Evolutionary conservation across 2,329 filamentous ascomycete species (phyloP), one percentile per base, ranked within the genome.

Genomic region (Epichloe typhina): DNA sequence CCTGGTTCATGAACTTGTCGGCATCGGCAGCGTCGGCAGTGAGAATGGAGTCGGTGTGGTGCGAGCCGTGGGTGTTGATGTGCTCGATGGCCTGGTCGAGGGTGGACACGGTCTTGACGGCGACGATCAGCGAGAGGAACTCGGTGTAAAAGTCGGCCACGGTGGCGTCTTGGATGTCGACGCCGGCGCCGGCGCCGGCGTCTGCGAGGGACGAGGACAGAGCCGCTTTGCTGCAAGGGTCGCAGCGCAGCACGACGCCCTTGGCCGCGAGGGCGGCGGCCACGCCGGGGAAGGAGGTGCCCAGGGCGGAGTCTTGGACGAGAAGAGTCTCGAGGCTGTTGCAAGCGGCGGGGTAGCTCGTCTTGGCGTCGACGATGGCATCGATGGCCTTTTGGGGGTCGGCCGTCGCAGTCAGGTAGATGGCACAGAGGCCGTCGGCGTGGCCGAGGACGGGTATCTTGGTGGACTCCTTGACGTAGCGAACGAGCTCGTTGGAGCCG

Each of bases 361-460:
- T 89, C 71, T 98, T 98, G 45, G 91, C 86, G 69, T 98, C 93
- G 50, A 95, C 74, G 46, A 97, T 73, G 50, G 95, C 84, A 54
- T 80, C 80, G 19, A 79, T 76, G 12, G 88, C 87, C 69, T 87
- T 83, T 42, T 76, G 70, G 39, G 74, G 68, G 59, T 94, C 84
- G 46, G 87, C 90, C 52, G 88, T 86, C 11, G 75, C 73, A 60
- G 93, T 86, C 48, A 98, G 75, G 67, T 93, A 98, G 55, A 88
- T 81, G 55, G 82, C 79, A 71, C 93, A 98, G 52, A 97, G 77
- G 37, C 93, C 93, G 65, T 98, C 93, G 23, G 93, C 93, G 65
- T 98, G 93, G 55, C 93, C 93, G 23, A 98, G 80, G 1, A 98
- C 93, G 2, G 93, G 93, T 59, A 98, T 97, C 63, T 88, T 88